Conservation (phyloP, 179 eudicot genomes). For the Silene noctiflora region DNA sequence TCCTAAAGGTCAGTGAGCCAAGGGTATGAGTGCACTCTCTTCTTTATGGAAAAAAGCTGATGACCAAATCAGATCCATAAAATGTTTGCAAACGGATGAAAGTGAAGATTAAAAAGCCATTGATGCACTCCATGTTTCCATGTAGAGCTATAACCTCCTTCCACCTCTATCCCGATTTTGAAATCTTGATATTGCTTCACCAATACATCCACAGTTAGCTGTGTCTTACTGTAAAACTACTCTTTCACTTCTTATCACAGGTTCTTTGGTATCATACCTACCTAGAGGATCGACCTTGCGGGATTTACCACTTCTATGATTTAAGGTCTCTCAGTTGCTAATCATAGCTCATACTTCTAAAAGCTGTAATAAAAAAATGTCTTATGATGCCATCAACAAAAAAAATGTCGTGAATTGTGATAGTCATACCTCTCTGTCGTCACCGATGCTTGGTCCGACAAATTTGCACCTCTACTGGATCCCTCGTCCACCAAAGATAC, state of each 20-base stretch:
- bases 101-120: conserved; percentile 1
- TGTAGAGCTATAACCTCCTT: background rate
- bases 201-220: conserved; percentile 6
- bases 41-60: background rate
- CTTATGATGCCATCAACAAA: conserved; percentile 1
- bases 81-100: background rate
- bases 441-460: conserved; percentile 47
- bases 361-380: background rate
- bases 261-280: background rate
- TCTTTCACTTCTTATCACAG: conserved; percentile 4
- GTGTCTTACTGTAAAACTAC: background rate
- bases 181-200: background rate
- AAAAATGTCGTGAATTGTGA: background rate
- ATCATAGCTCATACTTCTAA: background rate
- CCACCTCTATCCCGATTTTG: background rate
- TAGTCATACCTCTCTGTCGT: conserved; percentile 52
- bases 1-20: background rate
- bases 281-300: background rate
- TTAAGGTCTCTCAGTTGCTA: background rate
- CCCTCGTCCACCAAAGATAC: conserved; percentile 60
- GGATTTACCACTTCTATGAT: background rate
- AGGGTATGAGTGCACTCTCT: background rate
- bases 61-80: background rate
- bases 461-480: conserved; percentile 38
- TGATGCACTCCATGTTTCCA: background rate